Evolutionary conservation across 805 yeast species (phyloP).

Genomic region (Priceomyces fermenticarens): DNA sequence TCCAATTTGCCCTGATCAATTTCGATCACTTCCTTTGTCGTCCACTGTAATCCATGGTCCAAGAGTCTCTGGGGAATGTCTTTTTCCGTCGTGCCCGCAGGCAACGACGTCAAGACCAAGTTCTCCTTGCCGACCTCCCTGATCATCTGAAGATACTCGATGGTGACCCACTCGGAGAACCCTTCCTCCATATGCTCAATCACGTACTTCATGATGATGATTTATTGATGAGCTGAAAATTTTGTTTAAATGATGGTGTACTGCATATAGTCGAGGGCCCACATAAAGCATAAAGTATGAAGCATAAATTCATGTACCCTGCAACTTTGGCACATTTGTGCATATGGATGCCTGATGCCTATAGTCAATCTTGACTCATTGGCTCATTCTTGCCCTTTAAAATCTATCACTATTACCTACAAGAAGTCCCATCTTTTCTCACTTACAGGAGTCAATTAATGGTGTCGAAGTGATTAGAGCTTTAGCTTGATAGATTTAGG

Average conservation of each 20-base stretch:
- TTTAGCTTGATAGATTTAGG: constrained; percentile 36
- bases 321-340: too few relatives aligned
- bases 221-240: neutral
- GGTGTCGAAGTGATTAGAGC: constrained; percentile 37
- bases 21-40: constrained; percentile 65
- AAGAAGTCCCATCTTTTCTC: constrained; percentile 27
- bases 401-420: too few relatives aligned
- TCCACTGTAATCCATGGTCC: constrained; percentile 74
- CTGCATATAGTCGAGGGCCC: too few relatives aligned
- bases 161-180: constrained; percentile 91
- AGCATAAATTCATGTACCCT: too few relatives aligned
- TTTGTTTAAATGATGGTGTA: too few relatives aligned
- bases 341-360: too few relatives aligned
- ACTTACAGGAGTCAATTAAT: constrained; percentile 34
- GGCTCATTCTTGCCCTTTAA: too few relatives aligned
- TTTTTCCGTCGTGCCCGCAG: constrained; percentile 52
- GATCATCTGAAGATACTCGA: constrained; percentile 82
- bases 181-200: constrained; percentile 98
- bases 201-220: constrained; percentile 68
- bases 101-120: constrained; percentile 73
- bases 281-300: too few relatives aligned
- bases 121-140: constrained; percentile 79
- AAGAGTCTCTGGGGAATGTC: constrained; percentile 63
- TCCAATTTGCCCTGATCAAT: constrained; percentile 45
- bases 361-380: too few relatives aligned